These are phyloP conservation scores for Penicillium flavigenum DNA, from an alignment of 495 filamentous ascomycete genomes.

Conservation along the genomic window DNA sequence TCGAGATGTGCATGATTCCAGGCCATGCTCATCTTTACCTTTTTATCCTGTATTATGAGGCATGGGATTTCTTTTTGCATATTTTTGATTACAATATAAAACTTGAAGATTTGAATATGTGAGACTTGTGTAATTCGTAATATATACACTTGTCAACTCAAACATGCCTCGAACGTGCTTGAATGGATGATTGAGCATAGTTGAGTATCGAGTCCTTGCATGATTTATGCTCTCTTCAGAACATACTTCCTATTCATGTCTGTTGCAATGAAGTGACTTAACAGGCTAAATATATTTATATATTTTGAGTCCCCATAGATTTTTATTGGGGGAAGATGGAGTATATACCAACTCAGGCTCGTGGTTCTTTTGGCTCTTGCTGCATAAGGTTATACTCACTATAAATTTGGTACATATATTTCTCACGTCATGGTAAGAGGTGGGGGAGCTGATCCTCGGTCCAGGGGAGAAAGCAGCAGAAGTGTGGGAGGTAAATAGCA, in stretches of 20 bases:
- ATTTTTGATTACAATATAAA: constrained; percentile 7
- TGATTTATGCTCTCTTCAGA: not conserved
- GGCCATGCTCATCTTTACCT: constrained; percentile 11
- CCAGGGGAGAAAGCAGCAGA: not conserved
- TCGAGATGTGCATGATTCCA: constrained; percentile 6
- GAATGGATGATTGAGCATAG: not conserved
- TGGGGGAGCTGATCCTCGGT: not conserved
- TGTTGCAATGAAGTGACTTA: not conserved
- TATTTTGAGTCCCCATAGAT: not conserved
- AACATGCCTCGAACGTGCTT: not conserved
- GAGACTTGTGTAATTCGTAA: not conserved
- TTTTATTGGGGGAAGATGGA: not conserved
- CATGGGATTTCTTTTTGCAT: constrained; percentile 13
- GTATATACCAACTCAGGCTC: not conserved
- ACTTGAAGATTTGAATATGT: constrained; percentile 3
- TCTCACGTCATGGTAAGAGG: not conserved
- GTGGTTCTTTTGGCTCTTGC: not conserved
- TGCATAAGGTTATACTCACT: not conserved
- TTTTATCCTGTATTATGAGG: constrained; percentile 30
- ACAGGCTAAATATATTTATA: not conserved
- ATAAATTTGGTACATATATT: not conserved
- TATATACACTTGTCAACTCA: not conserved
- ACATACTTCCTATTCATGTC: not conserved
- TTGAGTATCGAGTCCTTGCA: not conserved
- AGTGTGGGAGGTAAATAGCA: not conserved